Base-by-base conservation (phyloP, 345 rosid species). In the Linum lewisii region DNA sequence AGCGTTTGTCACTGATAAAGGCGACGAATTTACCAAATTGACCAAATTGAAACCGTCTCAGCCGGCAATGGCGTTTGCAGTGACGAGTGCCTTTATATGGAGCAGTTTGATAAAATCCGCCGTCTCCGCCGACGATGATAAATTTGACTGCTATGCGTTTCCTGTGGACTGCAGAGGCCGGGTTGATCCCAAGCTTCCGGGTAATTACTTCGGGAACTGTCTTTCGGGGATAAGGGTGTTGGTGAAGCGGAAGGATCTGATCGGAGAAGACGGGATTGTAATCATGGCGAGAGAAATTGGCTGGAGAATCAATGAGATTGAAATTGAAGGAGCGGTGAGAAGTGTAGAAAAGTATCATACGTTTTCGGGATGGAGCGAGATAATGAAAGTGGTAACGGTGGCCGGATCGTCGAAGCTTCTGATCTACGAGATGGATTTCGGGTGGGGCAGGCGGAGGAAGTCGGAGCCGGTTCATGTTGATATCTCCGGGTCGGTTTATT, bases 171-270 rank as follows among this genome's bases (percentile, higher is more conserved):
- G 77, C 57, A 69, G 77, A 52, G 53, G 21, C 21, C 75, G 80
- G 9, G 10, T 57, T 9, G 69, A 69, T 45, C 59, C 32, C 11
- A 64, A 65, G 0, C 32, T 75, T 34, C 78, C 82, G 7, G 21
- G 24, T 2, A 73, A 73, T 1, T 82, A 82, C 61, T 79, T 74
- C 36, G 79, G 81, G 0, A 82, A 79, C 51, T 77, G 80, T n/a
- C 23, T 77, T 18, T 74, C 76, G 5, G 70, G 65, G 0, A 66
- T 63, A 11, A n/a, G 72, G 1, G 58, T 72, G 19, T 21, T 63
- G 1, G 75, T 64, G 24, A 77, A 61, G 51, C 72, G 63, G 59
- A 50, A 44, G 13, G 70, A 77, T 10, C 54, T 82, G 45, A 20
- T 71, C 13, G 76, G 68, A 21, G 24, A 45, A 51, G 38, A 72